phyloP scores from a whole-genome alignment of 495 filamentous ascomycete genomes.

The Aspergillus kassunensis region DNA sequence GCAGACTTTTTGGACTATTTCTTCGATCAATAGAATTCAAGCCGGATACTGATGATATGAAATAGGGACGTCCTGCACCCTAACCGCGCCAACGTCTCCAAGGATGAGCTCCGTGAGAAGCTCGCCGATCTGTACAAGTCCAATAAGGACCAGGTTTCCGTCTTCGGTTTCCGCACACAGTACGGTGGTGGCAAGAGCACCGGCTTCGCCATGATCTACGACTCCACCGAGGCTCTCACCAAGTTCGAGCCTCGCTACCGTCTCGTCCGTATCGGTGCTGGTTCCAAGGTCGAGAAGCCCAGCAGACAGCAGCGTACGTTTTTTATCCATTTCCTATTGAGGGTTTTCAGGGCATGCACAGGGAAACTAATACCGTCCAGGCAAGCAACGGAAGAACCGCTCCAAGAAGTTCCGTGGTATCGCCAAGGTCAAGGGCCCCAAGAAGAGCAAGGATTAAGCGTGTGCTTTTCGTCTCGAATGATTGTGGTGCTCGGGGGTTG shows the following conservation, averaged over 20 bases:
- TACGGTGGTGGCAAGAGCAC: constrained; percentile 99
- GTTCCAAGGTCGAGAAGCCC: constrained; percentile 90
- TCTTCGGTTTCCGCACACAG: constrained; percentile 97
- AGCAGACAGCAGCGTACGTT: constrained; percentile 98
- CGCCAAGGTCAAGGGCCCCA: constrained; percentile 83
- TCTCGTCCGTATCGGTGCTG: constrained; percentile 85
- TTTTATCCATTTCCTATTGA: background rate
- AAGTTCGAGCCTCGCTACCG: constrained; percentile 99
- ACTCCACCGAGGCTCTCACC: constrained; percentile 94
- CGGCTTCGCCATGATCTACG: constrained; percentile 98
- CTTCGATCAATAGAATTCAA: no score
- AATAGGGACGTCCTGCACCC: constrained; percentile 97
- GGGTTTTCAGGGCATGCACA: background rate
- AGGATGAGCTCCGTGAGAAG: constrained; percentile 95
- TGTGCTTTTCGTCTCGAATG: constrained; percentile 17
- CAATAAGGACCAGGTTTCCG: constrained; percentile 91
- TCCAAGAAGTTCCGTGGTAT: constrained; percentile 96
- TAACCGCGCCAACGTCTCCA: constrained; percentile 94
- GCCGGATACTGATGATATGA: constrained; percentile 23
- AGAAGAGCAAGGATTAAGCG: constrained; percentile 59
- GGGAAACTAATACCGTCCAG: constrained; percentile 45
- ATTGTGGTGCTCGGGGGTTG: constrained; percentile 15
- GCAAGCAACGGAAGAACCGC: constrained; percentile 99
- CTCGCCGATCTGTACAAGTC: constrained; percentile 95
- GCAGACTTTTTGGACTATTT: background rate